Percentiles rank a stretch among this genome's conserved stretches.
Evolutionary conservation across 257 asterid species (phyloP).

Genomic region (Cordia subcordata): DNA sequence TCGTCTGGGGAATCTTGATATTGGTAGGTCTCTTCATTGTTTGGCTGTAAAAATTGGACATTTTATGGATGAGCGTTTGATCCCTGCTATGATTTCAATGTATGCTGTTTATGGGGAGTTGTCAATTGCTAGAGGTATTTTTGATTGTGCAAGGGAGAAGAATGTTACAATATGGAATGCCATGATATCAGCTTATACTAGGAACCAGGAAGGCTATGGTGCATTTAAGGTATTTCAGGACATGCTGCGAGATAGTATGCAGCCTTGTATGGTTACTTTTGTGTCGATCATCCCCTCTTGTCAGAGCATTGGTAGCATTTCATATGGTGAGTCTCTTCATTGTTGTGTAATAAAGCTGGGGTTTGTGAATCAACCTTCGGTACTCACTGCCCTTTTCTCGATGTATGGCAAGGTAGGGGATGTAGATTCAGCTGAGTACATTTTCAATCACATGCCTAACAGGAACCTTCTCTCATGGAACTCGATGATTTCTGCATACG

Average conservation of each 20-base stretch:
- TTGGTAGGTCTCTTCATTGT: slow-evolving; percentile 45
- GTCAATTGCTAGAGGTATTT: slow-evolving; percentile 33
- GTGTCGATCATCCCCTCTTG: slow-evolving; percentile 53
- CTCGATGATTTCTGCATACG: slow-evolving; percentile 56
- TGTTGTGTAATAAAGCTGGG: slow-evolving; percentile 40
- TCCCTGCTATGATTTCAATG: slow-evolving; percentile 56
- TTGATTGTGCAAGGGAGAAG: slow-evolving; percentile 21
- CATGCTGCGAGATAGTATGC: slow-evolving; percentile 29
- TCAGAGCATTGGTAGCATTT: slow-evolving; percentile 26
- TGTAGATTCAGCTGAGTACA: slow-evolving; percentile 41
- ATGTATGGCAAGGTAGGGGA: slow-evolving; percentile 49
- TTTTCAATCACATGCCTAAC: slow-evolving; percentile 22
- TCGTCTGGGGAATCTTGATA: slow-evolving; percentile 18
- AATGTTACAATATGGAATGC: slow-evolving; percentile 50
- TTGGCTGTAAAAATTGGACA: slow-evolving; percentile 46
- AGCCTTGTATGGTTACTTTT: slow-evolving; percentile 50
- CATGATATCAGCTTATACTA: slow-evolving; percentile 44
- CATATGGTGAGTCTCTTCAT: slow-evolving; percentile 39
- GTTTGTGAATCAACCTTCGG: slow-evolving; percentile 38
- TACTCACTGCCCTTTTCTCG: slow-evolving; percentile 46
- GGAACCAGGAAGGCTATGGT: slow-evolving; percentile 23
- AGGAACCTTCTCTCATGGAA: slow-evolving; percentile 49
- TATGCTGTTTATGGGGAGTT: slow-evolving; percentile 42
- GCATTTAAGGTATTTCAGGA: slow-evolving; percentile 32
- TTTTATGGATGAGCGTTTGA: slow-evolving; percentile 28